phyloP scores from a whole-genome alignment of 2,329 filamentous ascomycete species.

The Colletotrichum brevisporum region DNA sequence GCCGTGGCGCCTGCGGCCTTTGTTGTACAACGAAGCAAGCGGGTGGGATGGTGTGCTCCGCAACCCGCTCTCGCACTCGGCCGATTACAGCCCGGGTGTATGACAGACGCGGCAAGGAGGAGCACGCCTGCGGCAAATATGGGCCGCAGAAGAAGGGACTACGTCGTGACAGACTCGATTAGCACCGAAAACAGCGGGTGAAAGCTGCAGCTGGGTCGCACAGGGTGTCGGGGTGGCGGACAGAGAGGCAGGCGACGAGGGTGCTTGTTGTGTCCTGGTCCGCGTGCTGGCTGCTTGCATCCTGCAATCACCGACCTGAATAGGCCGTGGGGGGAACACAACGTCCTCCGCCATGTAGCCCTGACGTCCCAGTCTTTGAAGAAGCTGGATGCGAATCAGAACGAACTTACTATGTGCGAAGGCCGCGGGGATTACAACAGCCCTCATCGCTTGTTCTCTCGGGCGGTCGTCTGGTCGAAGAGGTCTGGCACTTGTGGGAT shows the following conservation, averaged over 20 bases:
- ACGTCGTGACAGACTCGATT: not conserved
- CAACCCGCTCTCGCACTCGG: conserved; percentile 3
- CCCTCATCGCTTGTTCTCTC: too few species aligned
- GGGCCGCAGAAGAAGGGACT: not conserved
- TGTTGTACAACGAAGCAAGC: conserved; percentile 23
- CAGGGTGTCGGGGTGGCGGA: not conserved
- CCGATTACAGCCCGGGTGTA: conserved; percentile 22
- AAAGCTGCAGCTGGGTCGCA: not conserved
- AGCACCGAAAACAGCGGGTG: conserved; percentile 1
- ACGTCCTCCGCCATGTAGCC: not conserved
- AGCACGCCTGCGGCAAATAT: conserved; percentile 5
- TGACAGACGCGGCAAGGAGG: conserved; percentile 6
- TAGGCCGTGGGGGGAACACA: not conserved
- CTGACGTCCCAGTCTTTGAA: not conserved
- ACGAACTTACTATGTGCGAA: not conserved
- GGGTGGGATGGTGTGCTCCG: not conserved
- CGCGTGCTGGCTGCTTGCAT: conserved; percentile 29
- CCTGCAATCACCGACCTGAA: conserved; percentile 11
- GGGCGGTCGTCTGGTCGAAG: not conserved
- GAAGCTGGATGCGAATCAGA: not conserved
- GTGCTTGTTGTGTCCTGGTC: not conserved
- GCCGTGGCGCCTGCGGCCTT: conserved; percentile 11
- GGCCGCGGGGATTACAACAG: too few species aligned
- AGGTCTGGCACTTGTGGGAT: conserved; percentile 21
- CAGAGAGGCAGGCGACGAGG: not conserved